Evolutionary conservation across 768 basidiomycete genomes (phyloP).

Genomic region (Suillus variegatus): DNA sequence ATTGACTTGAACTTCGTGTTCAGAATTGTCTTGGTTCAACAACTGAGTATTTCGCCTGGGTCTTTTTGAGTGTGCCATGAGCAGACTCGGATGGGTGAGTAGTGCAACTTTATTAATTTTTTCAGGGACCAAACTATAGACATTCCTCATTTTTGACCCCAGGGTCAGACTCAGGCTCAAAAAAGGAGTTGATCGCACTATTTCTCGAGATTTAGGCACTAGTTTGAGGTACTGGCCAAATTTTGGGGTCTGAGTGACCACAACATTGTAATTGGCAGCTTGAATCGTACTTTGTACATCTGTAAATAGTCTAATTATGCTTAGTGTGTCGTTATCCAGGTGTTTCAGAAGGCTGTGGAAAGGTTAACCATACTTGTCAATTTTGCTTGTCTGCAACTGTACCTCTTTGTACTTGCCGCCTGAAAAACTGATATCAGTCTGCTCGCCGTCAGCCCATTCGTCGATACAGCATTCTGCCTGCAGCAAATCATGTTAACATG

Average conservation of each 20-base stretch:
- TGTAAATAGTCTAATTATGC: conserved; percentile 2
- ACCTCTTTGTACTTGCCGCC: no score
- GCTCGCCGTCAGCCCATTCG: no score
- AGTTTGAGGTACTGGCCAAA: conserved; percentile 1
- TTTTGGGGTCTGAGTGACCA: conserved; percentile 2
- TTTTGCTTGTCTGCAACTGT: conserved; percentile 1
- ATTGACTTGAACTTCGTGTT: neutral
- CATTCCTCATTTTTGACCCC: neutral
- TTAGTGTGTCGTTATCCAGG: neutral
- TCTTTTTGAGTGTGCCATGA: neutral
- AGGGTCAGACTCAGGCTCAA: neutral
- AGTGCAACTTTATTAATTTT: neutral
- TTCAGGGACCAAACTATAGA: neutral
- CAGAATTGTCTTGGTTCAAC: neutral
- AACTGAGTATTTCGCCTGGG: neutral
- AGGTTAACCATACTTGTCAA: neutral
- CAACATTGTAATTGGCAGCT: neutral
- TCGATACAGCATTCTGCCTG: no score
- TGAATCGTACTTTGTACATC: neutral
- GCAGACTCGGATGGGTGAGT: neutral
- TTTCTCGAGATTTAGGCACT: conserved; percentile 1
- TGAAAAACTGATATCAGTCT: no score
- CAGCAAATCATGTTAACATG: no score
- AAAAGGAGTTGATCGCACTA: neutral
- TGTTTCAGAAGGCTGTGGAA: neutral